Percentiles rank a stretch among this genome's conserved stretches.
phyloP scores from a whole-genome alignment of 2,329 filamentous ascomycete species.

The Monilinia fructicola region DNA sequence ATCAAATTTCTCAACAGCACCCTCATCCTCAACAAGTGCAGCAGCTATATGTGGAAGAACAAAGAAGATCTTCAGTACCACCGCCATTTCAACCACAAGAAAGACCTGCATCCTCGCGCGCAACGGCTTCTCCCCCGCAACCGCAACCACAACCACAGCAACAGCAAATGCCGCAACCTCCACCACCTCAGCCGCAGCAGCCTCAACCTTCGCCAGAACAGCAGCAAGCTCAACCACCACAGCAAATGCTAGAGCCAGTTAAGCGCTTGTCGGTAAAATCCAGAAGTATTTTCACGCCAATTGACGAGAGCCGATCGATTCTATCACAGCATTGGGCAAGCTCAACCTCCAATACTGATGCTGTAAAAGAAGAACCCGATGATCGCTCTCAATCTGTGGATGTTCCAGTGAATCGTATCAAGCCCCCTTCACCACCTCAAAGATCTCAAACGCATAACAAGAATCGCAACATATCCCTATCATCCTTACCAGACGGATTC shows the following conservation, averaged over 20 bases:
- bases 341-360: conserved; percentile 51
- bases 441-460: conserved; percentile 48
- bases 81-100: conserved; percentile 65
- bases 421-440: conserved; percentile 54
- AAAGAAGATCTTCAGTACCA: conserved; percentile 69
- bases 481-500: conserved; percentile 62
- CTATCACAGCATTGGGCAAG: conserved; percentile 78
- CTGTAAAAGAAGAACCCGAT: conserved; percentile 34
- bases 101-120: conserved; percentile 48
- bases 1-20: conserved; percentile 46
- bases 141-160: conserved; percentile 57
- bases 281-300: conserved; percentile 91
- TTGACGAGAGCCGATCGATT: conserved; percentile 88
- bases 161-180: conserved; percentile 52
- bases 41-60: conserved; percentile 74
- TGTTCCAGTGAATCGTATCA: conserved; percentile 55
- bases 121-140: conserved; percentile 56
- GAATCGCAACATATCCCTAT: conserved; percentile 47
- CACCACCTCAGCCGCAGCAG: conserved; percentile 43
- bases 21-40: conserved; percentile 54
- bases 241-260: conserved; percentile 50
- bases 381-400: conserved; percentile 64
- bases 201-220: conserved; percentile 45
- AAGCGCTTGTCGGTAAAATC: conserved; percentile 53
- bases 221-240: conserved; percentile 51